Evolutionary conservation across 805 yeast genomes (phyloP), one percentile per base, ranked within the genome.

Genomic region (Candida maris): DNA sequence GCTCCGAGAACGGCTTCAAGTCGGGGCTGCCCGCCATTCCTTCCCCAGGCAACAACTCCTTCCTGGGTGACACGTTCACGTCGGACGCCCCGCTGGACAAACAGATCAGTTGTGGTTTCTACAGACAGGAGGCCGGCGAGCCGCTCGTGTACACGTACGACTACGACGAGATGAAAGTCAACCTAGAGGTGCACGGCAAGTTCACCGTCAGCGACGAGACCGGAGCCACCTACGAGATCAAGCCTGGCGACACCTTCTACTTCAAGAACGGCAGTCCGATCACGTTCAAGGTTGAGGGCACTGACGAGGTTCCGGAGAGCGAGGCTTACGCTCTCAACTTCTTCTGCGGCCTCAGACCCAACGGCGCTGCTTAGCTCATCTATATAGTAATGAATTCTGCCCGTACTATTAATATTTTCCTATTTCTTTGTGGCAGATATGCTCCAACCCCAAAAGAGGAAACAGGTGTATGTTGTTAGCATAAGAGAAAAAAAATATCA

Each of bases 101-200:
- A 56, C 76, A 75, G 57, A 75, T 81, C 46, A 61, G 79, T 13
- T 68, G 79, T 56, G 88, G 88, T 35, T 80, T 81, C 66, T 81
- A 75, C 72, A 71, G 67, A 52, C 86, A 81, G 62, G 81, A 77
- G 59, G 64, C 66, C 38, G 87, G 87, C 41, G 79, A 75, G 57
- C 75, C 81, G 32, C 70, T 81, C 55, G 84, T 74, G n/a, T 81
- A 81, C 71, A 59, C 65, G 38, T 81, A 81, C 64, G 65, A 62
- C 52, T 75, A 79, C 61, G 85, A 81, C 54, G 87, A 79, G 64
- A 73, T 78, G 76, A 81, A 81, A 64, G 67, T 81, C 49, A 72
- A 78, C 56, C 68, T 80, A 44, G 85, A 81, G 59, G 79, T 77
- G 37, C 77, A 73, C 49, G 85, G 85, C 47, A 77, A 74, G 52